Evolutionary conservation across 2,329 filamentous ascomycete species (phyloP).

Genomic region (Claviceps cyperi): DNA sequence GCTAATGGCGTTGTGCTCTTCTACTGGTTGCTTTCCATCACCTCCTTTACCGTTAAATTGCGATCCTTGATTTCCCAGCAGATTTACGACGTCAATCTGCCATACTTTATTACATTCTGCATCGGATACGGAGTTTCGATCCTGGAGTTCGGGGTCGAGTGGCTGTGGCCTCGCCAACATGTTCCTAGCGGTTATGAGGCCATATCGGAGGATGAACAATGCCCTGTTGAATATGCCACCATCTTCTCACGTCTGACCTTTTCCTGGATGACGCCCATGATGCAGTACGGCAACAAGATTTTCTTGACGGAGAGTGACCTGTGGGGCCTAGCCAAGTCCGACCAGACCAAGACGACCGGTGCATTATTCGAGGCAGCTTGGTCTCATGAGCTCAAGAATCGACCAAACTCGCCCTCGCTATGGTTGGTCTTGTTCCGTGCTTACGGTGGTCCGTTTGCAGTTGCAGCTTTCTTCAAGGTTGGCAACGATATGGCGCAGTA

Average conservation of each 20-base stretch:
- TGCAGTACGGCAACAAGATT: slow-evolving; percentile 85
- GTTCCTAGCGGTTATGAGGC: slow-evolving; percentile 39
- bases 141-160: slow-evolving; percentile 65
- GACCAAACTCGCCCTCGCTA: slow-evolving; percentile 48
- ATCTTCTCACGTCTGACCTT: slow-evolving; percentile 91
- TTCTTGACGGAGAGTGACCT: slow-evolving; percentile 90
- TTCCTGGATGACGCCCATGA: slow-evolving; percentile 97
- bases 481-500: slow-evolving; percentile 77
- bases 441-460: slow-evolving; percentile 71
- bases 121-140: slow-evolving; percentile 55
- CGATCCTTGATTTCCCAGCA: slow-evolving; percentile 73
- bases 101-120: slow-evolving; percentile 68
- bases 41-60: slow-evolving; percentile 67
- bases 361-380: slow-evolving; percentile 59
- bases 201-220: slow-evolving; percentile 45
- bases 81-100: slow-evolving; percentile 46
- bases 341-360: slow-evolving; percentile 65
- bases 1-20: slow-evolving; percentile 80
- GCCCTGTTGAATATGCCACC: slow-evolving; percentile 77
- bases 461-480: slow-evolving; percentile 78
- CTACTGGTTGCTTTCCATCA: slow-evolving; percentile 80
- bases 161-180: slow-evolving; percentile 68
- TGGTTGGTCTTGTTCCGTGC: slow-evolving; percentile 77
- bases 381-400: slow-evolving; percentile 55
- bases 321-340: slow-evolving; percentile 73